Conservation (phyloP, 257 asterid species). For the Solanum ahanhuiri region DNA sequence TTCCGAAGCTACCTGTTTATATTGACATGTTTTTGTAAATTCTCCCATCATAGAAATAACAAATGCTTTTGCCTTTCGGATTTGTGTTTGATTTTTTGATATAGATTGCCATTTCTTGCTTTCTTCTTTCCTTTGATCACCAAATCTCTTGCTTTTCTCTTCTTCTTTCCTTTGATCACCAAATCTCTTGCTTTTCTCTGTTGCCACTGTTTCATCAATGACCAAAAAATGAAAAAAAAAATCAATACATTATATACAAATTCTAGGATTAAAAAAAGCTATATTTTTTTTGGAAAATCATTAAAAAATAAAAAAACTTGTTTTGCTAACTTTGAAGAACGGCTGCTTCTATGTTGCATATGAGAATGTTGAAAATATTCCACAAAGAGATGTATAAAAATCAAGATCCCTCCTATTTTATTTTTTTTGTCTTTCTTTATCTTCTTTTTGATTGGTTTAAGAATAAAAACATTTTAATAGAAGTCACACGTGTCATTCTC, state of each 20-base stretch:
- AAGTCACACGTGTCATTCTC: neutral
- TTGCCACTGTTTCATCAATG: conserved; percentile 20
- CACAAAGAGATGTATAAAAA: neutral
- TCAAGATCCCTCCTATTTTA: neutral
- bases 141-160: conserved; percentile 19
- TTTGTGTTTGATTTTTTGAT: conserved; percentile 37
- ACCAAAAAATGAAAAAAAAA: neutral
- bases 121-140: conserved; percentile 23
- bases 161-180: conserved; percentile 24
- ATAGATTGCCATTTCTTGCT: conserved; percentile 26
- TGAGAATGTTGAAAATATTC: neutral
- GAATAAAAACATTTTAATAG: neutral
- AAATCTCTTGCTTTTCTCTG: conserved; percentile 21
- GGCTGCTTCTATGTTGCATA: neutral
- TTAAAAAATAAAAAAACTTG: neutral
- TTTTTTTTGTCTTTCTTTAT: neutral
- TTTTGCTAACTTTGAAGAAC: neutral
- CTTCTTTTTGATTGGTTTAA: neutral
- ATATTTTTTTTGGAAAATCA: neutral
- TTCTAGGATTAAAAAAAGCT: neutral
- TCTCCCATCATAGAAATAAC: conserved; percentile 61
- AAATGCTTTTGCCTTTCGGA: conserved; percentile 66
- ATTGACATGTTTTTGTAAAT: conserved; percentile 42
- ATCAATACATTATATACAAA: neutral
- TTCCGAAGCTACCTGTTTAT: conserved; percentile 27